A percentile compares a stretch with the other conserved stretches of the same genome.
phyloP scores from a whole-genome alignment of 176 grass and related monocot genomes.

The Saccharum spontaneum region DNA sequence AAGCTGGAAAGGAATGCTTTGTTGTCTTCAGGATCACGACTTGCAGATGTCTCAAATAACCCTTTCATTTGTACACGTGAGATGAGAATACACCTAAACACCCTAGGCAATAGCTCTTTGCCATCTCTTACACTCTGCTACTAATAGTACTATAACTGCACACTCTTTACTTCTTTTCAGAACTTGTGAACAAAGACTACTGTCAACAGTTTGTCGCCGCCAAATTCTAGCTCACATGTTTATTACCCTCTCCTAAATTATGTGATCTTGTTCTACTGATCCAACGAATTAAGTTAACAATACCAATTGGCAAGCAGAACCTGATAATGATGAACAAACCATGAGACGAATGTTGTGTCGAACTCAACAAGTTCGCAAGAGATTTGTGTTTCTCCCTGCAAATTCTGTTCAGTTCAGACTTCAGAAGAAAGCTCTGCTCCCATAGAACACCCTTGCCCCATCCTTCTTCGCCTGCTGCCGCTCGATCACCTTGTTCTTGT shows the following conservation, averaged over 20 bases:
- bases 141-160: background rate
- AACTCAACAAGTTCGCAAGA: background rate
- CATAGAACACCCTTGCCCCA: slow-evolving; percentile 84
- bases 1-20: background rate
- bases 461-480: slow-evolving; percentile 59
- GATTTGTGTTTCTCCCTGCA: background rate
- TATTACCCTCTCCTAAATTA: background rate
- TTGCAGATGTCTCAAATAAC: background rate
- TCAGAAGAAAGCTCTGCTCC: slow-evolving; percentile 94
- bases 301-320: slow-evolving; percentile 20
- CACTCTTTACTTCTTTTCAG: background rate
- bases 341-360: too few species aligned
- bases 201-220: background rate
- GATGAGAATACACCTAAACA: background rate
- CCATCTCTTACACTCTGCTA: background rate
- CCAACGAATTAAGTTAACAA: slow-evolving; percentile 19
- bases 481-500: slow-evolving; percentile 16
- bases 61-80: background rate
- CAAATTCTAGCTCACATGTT: background rate
- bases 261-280: background rate
- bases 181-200: background rate
- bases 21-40: background rate
- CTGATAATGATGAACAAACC: background rate
- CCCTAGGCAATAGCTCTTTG: background rate
- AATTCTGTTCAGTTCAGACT: slow-evolving; percentile 27